These are phyloP conservation scores for Apiotrichum gamsii DNA, from an alignment of 1,284 basidiomycete species.

Conservation along the genomic window DNA sequence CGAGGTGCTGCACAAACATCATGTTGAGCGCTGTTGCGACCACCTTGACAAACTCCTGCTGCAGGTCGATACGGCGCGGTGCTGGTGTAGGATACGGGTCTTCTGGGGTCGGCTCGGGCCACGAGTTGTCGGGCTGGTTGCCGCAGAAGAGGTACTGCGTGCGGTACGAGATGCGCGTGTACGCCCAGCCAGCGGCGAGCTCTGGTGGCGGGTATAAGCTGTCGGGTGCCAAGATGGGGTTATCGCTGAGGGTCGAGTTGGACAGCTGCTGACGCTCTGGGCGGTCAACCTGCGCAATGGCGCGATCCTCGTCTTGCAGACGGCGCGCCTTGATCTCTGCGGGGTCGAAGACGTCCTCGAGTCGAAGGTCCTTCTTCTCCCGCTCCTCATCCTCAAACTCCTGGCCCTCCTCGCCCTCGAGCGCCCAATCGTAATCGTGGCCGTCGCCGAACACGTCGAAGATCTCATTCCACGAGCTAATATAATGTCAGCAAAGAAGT, in stretches of 20 bases:
- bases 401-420: conserved; percentile 63
- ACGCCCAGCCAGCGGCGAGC: conserved; percentile 83
- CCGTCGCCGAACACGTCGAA: conserved; percentile 96
- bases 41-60: conserved; percentile 66
- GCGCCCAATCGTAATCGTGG: conserved; percentile 91
- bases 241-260: conserved; percentile 71
- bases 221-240: conserved; percentile 60
- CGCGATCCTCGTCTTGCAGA: conserved; percentile 90
- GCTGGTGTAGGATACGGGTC: conserved; percentile 46
- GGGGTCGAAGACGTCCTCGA: conserved; percentile 96
- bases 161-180: conserved; percentile 70
- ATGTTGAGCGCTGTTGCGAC: conserved; percentile 74
- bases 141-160: conserved; percentile 55
- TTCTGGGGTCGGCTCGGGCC: conserved; percentile 45
- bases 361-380: conserved; percentile 63
- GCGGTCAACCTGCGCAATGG: conserved; percentile 82
- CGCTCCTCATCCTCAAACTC: conserved; percentile 62
- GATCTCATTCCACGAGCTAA: conserved; percentile 96
- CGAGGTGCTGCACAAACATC: conserved; percentile 78
- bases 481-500: too few relatives aligned
- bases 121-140: conserved; percentile 23
- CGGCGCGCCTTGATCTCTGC: conserved; percentile 88
- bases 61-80: conserved; percentile 52
- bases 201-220: conserved; percentile 50
- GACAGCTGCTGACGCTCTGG: conserved; percentile 96